A percentile compares a stretch with the other conserved stretches of the same genome.
Evolutionary conservation across 805 yeast genomes (phyloP).

Genomic region (Tanozyma kutaoensis): DNA sequence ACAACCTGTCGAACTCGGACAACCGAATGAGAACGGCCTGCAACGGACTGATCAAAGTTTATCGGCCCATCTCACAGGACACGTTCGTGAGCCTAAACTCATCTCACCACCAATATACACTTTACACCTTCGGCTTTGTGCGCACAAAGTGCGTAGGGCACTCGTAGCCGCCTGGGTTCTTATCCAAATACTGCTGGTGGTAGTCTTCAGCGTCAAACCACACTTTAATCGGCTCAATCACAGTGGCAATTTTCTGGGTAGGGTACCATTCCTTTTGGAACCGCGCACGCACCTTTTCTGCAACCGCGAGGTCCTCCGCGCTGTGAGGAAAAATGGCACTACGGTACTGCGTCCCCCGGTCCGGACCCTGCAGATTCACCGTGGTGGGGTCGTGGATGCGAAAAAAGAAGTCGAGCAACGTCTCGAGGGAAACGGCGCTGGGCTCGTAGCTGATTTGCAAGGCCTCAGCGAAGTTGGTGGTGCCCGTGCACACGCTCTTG

Average conservation of each 20-base stretch:
- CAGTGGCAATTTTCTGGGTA: slow-evolving; percentile 54
- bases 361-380: slow-evolving; percentile 73
- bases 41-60: too few relatives aligned
- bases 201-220: slow-evolving; percentile 95
- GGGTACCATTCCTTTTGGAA: slow-evolving; percentile 69
- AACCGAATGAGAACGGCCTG: too few relatives aligned
- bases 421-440: slow-evolving; percentile 36
- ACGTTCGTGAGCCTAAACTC: too few relatives aligned
- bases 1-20: too few relatives aligned
- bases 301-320: slow-evolving; percentile 33
- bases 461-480: slow-evolving; percentile 71
- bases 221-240: slow-evolving; percentile 47
- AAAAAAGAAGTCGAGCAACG: slow-evolving; percentile 73
- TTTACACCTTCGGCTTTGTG: slow-evolving; percentile 34
- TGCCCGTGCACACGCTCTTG: slow-evolving; percentile 60
- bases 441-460: slow-evolving; percentile 81
- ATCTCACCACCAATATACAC: too few relatives aligned
- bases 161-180: slow-evolving; percentile 77
- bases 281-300: slow-evolving; percentile 31
- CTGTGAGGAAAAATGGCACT: slow-evolving; percentile 63
- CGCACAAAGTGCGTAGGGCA: slow-evolving; percentile 85
- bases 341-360: slow-evolving; percentile 81
- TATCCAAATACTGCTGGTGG: slow-evolving; percentile 71
- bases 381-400: slow-evolving; percentile 93
- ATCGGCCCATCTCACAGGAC: too few relatives aligned